A percentile compares a stretch with the other conserved stretches of the same genome.
Conservation (phyloP, 164 flowering plant genomes). For the Dillenia turbinata region DNA sequence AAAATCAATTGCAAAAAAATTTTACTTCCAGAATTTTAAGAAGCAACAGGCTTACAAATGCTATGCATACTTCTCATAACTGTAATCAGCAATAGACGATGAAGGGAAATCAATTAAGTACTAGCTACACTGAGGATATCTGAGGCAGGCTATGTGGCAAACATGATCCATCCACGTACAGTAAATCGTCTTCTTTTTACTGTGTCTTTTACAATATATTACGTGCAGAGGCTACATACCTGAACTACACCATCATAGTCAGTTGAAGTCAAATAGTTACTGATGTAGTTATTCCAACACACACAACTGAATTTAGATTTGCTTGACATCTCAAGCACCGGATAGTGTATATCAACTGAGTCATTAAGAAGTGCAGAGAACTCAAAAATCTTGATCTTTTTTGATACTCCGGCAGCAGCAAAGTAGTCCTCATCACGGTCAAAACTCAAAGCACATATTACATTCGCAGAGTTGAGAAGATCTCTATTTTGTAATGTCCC, state of each 20-base stretch:
- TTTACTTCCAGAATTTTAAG: too few relatives aligned
- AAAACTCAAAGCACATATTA: slow-evolving; percentile 91
- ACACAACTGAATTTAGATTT: slow-evolving; percentile 78
- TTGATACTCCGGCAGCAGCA: slow-evolving; percentile 98
- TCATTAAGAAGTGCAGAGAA: slow-evolving; percentile 58
- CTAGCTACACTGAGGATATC: too few relatives aligned
- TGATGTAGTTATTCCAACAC: slow-evolving; percentile 92
- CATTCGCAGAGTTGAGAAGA: slow-evolving; percentile 78
- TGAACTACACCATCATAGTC: slow-evolving; percentile 95
- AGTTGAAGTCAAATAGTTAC: slow-evolving; percentile 90
- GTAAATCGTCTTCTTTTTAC: too few relatives aligned
- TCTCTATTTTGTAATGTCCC: slow-evolving; percentile 75
- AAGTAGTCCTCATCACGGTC: slow-evolving; percentile 92
- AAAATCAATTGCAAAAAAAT: too few relatives aligned
- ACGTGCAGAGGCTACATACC: slow-evolving; percentile 41
- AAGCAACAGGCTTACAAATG: too few relatives aligned
- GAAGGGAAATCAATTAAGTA: too few relatives aligned
- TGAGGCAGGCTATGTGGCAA: too few relatives aligned
- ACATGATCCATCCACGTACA: too few relatives aligned
- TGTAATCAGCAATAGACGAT: too few relatives aligned
- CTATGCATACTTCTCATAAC: too few relatives aligned
- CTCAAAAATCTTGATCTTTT: slow-evolving; percentile 91
- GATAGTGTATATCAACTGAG: slow-evolving; percentile 89
- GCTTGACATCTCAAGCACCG: slow-evolving; percentile 80
- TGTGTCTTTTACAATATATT: too few relatives aligned